Base-by-base conservation (phyloP, 1,284 basidiomycete species). In the Flammula alnicola region DNA sequence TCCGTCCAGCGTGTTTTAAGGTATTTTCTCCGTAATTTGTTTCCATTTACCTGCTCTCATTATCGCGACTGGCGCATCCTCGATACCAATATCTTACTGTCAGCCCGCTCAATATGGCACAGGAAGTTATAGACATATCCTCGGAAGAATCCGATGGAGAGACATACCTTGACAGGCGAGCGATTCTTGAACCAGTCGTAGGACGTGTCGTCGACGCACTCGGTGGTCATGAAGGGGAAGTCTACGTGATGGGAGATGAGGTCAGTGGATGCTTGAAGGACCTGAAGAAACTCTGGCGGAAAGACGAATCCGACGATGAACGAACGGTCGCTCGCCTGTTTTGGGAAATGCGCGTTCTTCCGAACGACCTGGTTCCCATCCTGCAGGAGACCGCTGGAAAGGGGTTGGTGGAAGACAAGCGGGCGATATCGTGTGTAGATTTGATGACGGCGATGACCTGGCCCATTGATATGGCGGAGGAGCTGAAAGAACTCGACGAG, bases 401-500 rank as follows among this genome's bases (percentile, higher is more conserved):
- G 55, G 91, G 91, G 9, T 73, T 80, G 17, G 83, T 87, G 39
- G 91, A 86, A 64, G 92, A 86, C 74, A 93, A 91, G 64, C 82
- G 93, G 41, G 90, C 93, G 0, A 80, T 97, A 17, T 84, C 90
- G 2, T 91, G 89, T 57, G 88, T 85, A 5, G 95, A 98, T 65
- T 76, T 98, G 20, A 86, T 96, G 62, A 91, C 92, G 0, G 93
- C 94, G 0, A 90, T 98, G 86, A 98, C 94, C 3, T 98, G 95
- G 95, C 95, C 95, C 1, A 95, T 98, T 51, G 92, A 98, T 69
- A 76, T 97, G 52, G 89, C 91, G 1, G 87, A 91, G 61, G 95
- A 98, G 70, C 75, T 98, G 53, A 91, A 90, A 64, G 95, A 97
- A 63, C 78, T 95, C 41, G 88, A 93, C 62, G 88, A 92, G 43